phyloP scores from a whole-genome alignment of 2,329 filamentous ascomycete genomes.

The Aaosphaeria pasadenensis region DNA sequence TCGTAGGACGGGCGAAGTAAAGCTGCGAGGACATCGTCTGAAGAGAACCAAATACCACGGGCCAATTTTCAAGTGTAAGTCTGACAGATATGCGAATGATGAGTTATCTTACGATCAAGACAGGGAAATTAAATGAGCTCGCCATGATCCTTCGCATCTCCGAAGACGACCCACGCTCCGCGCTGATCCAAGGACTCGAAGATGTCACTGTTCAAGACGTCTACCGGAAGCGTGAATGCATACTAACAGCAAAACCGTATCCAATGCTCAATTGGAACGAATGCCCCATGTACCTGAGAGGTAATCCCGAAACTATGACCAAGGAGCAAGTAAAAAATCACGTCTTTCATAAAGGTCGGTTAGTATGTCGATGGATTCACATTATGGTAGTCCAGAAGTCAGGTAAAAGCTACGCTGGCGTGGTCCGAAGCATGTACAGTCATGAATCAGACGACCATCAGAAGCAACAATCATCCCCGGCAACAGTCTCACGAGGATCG shows the following conservation, averaged over 20 bases:
- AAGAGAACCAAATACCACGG: conserved; percentile 13
- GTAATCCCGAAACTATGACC: neutral
- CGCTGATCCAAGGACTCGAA: conserved; percentile 11
- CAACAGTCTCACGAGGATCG: neutral
- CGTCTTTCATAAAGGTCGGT: conserved; percentile 8
- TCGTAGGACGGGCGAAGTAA: conserved; percentile 11
- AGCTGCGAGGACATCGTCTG: conserved; percentile 17
- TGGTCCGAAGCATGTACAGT: conserved; percentile 7
- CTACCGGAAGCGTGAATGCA: conserved; percentile 4
- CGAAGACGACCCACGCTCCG: conserved; percentile 6
- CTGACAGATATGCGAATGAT: neutral
- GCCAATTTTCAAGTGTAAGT: conserved; percentile 16
- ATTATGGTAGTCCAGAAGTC: conserved; percentile 5
- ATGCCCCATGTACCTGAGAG: neutral
- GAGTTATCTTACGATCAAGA: conserved; percentile 1
- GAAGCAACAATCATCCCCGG: no score
- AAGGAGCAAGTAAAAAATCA: conserved; percentile 3
- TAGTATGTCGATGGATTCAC: conserved; percentile 11
- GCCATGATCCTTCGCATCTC: conserved; percentile 11
- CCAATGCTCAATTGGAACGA: conserved; percentile 3
- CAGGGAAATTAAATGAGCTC: conserved; percentile 23
- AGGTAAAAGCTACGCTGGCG: conserved; percentile 10
- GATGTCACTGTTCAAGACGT: conserved; percentile 9
- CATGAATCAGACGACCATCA: conserved; percentile 4
- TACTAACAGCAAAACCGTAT: conserved; percentile 7